Base-by-base conservation (phyloP, 441 rosid species). In the Bocquillonia castaneifolia region DNA sequence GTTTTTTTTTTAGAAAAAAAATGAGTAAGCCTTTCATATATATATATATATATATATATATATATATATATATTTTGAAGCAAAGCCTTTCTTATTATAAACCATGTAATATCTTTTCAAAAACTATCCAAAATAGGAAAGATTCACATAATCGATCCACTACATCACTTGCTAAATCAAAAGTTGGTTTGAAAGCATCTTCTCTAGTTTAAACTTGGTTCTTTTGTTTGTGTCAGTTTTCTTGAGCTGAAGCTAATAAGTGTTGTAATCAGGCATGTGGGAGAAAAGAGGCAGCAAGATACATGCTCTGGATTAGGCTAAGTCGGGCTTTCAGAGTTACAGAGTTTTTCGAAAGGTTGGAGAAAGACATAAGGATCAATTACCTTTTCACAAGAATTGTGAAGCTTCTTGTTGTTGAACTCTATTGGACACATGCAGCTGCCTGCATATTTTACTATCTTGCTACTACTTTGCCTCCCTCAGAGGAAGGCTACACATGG, bases 401-500 rank as follows among this genome's bases (percentile, higher is more conserved):
- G 45, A 92, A 90, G 69, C 98, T 92, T 50, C 52, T 92, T 50
- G 87, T 77, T 44, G 95, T 90, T 50, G 96, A 92, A 73, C 83
- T 92, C 45, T 90, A 92, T 34, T 90, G 93, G 74, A 88, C 98
- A 10, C 98, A 92, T 77, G 78, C 96, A 0, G 98, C 98, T 51
- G 98, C 98, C 31, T 90, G 98, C 68, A 83, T 92, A 66, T 92
- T 92, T 79, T 92, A 92, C 79, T 81, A 82, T 79, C 81, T 92
- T 74, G 98, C 96, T 29, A 92, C 96, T n/a, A 90, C 95, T 31
- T 64, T 90, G 72, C 92, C 96, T 53, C 62, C 74, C 18, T 79
- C 86, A 10, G 42, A 90, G 73, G 98, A 90, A 78, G 92, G 89
- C 26, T 79, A 86, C 76, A 92, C 98, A n/a, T 92, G 98, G 98